Evolutionary conservation across 2,329 filamentous ascomycete genomes (phyloP), one percentile per base, ranked within the genome.

Genomic region (Cladophialophora carrionii): DNA sequence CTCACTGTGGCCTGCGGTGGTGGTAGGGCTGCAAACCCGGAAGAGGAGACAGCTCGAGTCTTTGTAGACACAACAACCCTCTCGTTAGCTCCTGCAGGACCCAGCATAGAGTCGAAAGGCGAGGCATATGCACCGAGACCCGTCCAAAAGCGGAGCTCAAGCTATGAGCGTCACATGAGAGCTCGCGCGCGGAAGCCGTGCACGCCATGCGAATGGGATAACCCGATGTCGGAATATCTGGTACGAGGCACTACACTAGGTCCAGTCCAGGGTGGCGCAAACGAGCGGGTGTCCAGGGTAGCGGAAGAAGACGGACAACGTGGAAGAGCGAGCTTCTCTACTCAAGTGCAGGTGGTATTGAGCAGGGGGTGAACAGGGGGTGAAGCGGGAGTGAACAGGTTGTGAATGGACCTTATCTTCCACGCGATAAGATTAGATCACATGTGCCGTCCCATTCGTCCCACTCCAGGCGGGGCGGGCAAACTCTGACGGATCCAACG

Each of bases 361-460:
- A n/a, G n/a, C n/a, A n/a, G n/a, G n/a, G n/a, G n/a, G n/a, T n/a
- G n/a, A n/a, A n/a, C n/a, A n/a, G n/a, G n/a, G n/a, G n/a, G n/a
- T n/a, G n/a, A 14, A 41, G 17, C 37, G 14, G 37, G 37, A 14
- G 37, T 29, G 26, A 29, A 29, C 26, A 29, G 26, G 6, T 3
- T 17, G 3, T 26, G 20, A 51, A 24, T 9, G 48, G 4, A 12
- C 41, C 43, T 12, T 41, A 10, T 58, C 52, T 24, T 48, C 12
- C 22, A 32, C 34, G 37, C 26, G 56, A 58, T 58, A 58, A 58
- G 56, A 58, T 58, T 58, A 58, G 56, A 58, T 58, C 20, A 32
- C 41, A 20, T 12, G 4, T 52, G 10, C 22, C 22, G 48, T 29
- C 48, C 22, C 4, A n/a, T n/a, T n/a, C n/a, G n/a, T n/a, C n/a